Evolutionary conservation across 1,284 basidiomycete genomes (phyloP).

Genomic region (Farysia itapuensis): DNA sequence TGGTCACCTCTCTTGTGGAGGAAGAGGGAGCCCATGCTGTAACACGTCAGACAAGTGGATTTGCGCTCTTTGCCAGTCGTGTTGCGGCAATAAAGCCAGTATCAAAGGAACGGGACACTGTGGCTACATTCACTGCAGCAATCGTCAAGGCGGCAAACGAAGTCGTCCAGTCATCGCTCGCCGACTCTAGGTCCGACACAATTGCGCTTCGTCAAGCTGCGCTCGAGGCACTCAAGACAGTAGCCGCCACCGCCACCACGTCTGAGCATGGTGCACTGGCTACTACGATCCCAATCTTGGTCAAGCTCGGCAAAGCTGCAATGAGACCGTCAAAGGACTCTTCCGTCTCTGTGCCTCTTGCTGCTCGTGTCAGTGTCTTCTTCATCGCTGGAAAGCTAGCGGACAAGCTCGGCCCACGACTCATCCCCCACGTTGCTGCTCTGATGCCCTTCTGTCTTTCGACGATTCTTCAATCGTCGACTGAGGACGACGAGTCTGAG

Average conservation of each 20-base stretch:
- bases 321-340: constrained; percentile 3
- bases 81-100: constrained; percentile 21
- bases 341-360: constrained; percentile 4
- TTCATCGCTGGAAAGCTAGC: constrained; percentile 37
- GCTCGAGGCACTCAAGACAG: constrained; percentile 37
- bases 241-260: constrained; percentile 13
- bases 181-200: constrained; percentile 2
- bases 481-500: constrained; percentile 5
- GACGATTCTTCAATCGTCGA: constrained; percentile 5
- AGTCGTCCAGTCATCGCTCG: constrained; percentile 17
- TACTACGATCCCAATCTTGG: constrained; percentile 28
- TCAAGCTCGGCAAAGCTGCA: constrained; percentile 23
- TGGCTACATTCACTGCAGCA: constrained; percentile 23
- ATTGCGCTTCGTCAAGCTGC: constrained; percentile 28
- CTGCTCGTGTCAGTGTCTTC: constrained; percentile 36
- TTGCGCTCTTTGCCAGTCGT: constrained; percentile 37
- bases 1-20: constrained; percentile 31
- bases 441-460: constrained; percentile 39
- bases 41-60: constrained; percentile 24
- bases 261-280: constrained; percentile 31
- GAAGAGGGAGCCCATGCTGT: constrained; percentile 5
- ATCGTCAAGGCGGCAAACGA: constrained; percentile 32
- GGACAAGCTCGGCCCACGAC: constrained; percentile 46
- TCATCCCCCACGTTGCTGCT: constrained; percentile 51
- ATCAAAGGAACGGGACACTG: constrained; percentile 15